These are phyloP conservation scores for Ascosphaera apis DNA, from an alignment of 2,329 filamentous ascomycete genomes.

Conservation along the genomic window DNA sequence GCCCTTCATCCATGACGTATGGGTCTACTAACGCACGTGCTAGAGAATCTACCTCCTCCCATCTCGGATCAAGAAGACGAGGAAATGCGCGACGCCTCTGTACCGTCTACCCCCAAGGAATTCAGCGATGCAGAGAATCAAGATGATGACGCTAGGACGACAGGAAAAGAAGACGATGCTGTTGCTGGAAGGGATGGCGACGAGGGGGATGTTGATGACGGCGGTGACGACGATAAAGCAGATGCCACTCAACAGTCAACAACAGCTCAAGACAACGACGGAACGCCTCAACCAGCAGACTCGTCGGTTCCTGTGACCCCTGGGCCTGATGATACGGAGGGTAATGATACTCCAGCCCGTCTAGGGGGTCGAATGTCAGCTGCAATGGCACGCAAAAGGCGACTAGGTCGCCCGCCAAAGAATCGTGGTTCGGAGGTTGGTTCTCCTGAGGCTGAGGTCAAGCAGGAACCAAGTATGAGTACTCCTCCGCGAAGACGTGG, in stretches of 20 bases:
- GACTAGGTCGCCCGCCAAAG: slow-evolving; percentile 69
- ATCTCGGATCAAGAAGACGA: slow-evolving; percentile 23
- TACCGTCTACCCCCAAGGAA: slow-evolving; percentile 12
- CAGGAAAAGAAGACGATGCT: slow-evolving; percentile 3
- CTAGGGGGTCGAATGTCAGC: slow-evolving; percentile 21
- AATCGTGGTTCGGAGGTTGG: slow-evolving; percentile 65
- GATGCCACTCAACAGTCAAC: slow-evolving; percentile 16
- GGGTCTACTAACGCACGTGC: background rate
- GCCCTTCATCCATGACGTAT: slow-evolving; percentile 3
- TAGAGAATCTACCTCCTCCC: slow-evolving; percentile 20
- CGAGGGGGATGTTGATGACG: slow-evolving; percentile 14
- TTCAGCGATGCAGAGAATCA: slow-evolving; percentile 12
- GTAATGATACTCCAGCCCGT: no score
- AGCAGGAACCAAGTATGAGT: slow-evolving; percentile 18
- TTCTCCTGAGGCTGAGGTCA: slow-evolving; percentile 26
- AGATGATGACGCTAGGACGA: slow-evolving; percentile 11
- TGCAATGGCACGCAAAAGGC: slow-evolving; percentile 43
- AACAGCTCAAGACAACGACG: slow-evolving; percentile 18
- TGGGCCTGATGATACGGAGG: no score
- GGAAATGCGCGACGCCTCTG: slow-evolving; percentile 19
- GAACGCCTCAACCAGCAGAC: slow-evolving; percentile 22
- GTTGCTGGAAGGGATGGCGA: slow-evolving; percentile 3
- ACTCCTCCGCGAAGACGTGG: slow-evolving; percentile 37
- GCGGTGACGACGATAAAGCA: slow-evolving; percentile 26
- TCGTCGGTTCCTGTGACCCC: no score